These are phyloP conservation scores for Talaromyces sp. DNA, from an alignment of 2,329 filamentous ascomycete genomes.

Conservation along the genomic window DNA sequence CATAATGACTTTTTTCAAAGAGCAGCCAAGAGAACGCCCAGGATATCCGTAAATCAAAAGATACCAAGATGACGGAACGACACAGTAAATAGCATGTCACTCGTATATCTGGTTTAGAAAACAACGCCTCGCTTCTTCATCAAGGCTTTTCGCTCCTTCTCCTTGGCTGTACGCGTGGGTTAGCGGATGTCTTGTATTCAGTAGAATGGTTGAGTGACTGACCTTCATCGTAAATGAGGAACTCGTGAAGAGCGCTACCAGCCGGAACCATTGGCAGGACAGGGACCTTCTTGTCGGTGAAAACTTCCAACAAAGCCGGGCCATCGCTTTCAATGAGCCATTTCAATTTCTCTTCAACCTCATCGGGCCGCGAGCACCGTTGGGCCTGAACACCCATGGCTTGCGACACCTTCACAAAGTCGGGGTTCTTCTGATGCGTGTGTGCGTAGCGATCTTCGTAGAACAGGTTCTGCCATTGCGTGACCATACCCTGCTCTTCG, in stretches of 20 bases:
- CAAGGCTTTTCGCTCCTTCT: slow-evolving; percentile 60
- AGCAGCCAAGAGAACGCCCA: slow-evolving; percentile 27
- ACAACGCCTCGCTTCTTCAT: slow-evolving; percentile 56
- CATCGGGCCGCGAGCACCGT: slow-evolving; percentile 66
- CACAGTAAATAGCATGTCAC: not conserved
- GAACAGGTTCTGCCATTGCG: slow-evolving; percentile 96
- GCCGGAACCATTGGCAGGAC: slow-evolving; percentile 97
- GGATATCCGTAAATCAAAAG: slow-evolving; percentile 36
- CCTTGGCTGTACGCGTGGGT: slow-evolving; percentile 52
- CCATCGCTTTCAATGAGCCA: slow-evolving; percentile 88
- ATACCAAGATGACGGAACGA: slow-evolving; percentile 16
- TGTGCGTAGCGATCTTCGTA: slow-evolving; percentile 90
- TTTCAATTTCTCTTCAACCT: slow-evolving; percentile 70
- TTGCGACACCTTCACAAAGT: slow-evolving; percentile 89
- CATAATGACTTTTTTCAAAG: slow-evolving; percentile 2
- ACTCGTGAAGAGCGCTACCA: slow-evolving; percentile 84
- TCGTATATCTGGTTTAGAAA: not conserved
- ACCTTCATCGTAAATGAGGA: slow-evolving; percentile 81
- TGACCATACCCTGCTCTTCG: slow-evolving; percentile 97
- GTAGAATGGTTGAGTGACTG: slow-evolving; percentile 29
- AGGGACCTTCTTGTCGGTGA: slow-evolving; percentile 73
- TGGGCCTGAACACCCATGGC: slow-evolving; percentile 82
- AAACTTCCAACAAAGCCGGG: slow-evolving; percentile 86
- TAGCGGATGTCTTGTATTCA: slow-evolving; percentile 6
- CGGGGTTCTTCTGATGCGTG: slow-evolving; percentile 91